A percentile compares a stretch with the other conserved stretches of the same genome.
Conservation (phyloP, 176 grass and related monocot genomes). For the Juncus inflexus region DNA sequence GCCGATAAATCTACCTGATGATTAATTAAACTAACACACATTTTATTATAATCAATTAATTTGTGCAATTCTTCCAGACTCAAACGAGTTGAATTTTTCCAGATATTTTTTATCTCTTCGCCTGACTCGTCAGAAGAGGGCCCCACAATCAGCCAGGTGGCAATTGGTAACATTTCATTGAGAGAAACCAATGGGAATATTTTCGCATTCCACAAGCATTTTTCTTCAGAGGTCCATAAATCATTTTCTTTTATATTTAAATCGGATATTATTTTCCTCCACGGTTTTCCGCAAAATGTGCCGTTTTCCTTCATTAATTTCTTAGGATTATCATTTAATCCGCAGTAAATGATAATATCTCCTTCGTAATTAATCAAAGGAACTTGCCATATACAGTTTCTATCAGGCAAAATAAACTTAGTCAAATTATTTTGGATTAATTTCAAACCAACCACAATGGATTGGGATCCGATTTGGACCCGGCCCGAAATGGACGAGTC, state of each 20-base stretch:
- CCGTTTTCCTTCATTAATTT: constrained; percentile 44
- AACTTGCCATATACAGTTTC: constrained; percentile 92
- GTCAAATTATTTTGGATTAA: constrained; percentile 28
- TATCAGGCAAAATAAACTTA: constrained; percentile 64
- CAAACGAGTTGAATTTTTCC: constrained; percentile 62
- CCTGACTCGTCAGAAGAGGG: constrained; percentile 33
- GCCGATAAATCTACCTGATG: constrained; percentile 65
- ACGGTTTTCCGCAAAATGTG: constrained; percentile 87
- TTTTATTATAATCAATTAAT: constrained; percentile 57
- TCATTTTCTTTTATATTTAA: constrained; percentile 65
- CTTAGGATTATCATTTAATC: constrained; percentile 91
- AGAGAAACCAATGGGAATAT: constrained; percentile 63
- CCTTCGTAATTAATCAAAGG: constrained; percentile 56
- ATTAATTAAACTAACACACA: constrained; percentile 53
- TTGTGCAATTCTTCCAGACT: constrained; percentile 87
- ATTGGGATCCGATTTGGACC: constrained; percentile 77
- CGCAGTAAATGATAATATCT: constrained; percentile 64
- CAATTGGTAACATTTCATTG: constrained; percentile 62
- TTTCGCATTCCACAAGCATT: constrained; percentile 89
- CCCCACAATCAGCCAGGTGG: constrained; percentile 74
- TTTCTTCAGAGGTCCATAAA: constrained; percentile 59
- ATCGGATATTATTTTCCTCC: constrained; percentile 66
- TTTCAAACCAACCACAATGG: constrained; percentile 76
- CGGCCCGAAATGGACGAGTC: constrained; percentile 73
- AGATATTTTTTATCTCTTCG: constrained; percentile 33